Base-by-base conservation (phyloP, 169 alveolate species). In the Eimeria necatrix region DNA sequence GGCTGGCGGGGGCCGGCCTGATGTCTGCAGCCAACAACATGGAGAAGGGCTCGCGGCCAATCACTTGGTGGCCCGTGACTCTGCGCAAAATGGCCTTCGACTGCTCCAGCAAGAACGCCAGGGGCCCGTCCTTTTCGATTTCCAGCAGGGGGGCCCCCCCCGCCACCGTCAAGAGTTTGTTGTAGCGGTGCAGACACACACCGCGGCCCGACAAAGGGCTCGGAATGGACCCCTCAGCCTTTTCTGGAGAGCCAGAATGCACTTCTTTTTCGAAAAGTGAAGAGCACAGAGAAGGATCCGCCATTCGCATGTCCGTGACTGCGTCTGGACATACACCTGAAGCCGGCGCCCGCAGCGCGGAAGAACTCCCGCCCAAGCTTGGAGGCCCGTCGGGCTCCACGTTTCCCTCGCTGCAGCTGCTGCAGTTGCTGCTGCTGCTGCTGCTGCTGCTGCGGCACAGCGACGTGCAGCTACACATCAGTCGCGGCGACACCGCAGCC, bases 141-240 rank as follows among this genome's bases (percentile, higher is more conserved):
- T 46, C 68, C 88, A 78, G 48, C n/a, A 78, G 61, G 70, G 88
- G 68, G 70, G 88, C 88, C 70, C 88, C 61, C n/a, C 68, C 88
- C 18, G 18, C 88, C 6, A 78, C 88, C 5, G 88, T 51, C 24
- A 49, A 78, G 22, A 5, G 51, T 16, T 46, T 6, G 12, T 9
- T 22, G 48, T 8, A 26, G 70, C 70, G 24, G 51, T 78, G 61
- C 70, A 16, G n/a, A 68, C 26, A 26, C 4, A 53, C 56, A 6
- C 14, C 14, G 4, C 6, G 84, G 5, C 52, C n/a, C 56, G 59
- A 4, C 3, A 53, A n/a, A 20, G 60, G 84, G 32, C 56, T 16
- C 59, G 9, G n/a, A n/a, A 41, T 18, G 7, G 24, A 20, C 68
- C 88, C 68, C 59, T 78, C 84, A 3, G 9, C 24, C n/a, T 18